Conservation (phyloP, 2,329 filamentous ascomycete species). For the Cladosporium sphaerospermum region DNA sequence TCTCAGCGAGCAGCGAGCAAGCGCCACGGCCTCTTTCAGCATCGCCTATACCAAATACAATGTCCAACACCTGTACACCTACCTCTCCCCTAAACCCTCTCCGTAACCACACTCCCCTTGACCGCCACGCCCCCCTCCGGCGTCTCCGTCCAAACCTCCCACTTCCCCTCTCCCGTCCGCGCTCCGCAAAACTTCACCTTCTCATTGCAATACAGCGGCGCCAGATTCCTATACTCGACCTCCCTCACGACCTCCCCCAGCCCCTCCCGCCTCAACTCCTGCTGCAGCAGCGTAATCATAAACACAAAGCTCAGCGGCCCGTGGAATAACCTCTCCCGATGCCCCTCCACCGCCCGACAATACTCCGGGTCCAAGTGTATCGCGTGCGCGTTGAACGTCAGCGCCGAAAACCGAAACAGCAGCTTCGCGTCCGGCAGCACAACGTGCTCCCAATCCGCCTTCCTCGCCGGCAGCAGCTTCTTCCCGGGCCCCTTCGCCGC, state of each 20-base stretch:
- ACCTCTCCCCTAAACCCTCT: background rate
- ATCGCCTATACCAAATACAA: no score
- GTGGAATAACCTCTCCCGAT: constrained; percentile 72
- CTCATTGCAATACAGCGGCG: constrained; percentile 72
- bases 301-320: constrained; percentile 75
- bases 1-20: no score
- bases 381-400: constrained; percentile 85
- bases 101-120: constrained; percentile 35
- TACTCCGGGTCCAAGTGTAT: constrained; percentile 80
- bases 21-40: no score
- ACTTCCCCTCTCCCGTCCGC: constrained; percentile 36
- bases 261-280: constrained; percentile 41
- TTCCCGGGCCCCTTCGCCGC: constrained; percentile 22
- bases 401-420: constrained; percentile 83
- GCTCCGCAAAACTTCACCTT: constrained; percentile 63
- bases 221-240: constrained; percentile 74
- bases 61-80: no score
- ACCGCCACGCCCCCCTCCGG: constrained; percentile 39
- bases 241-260: constrained; percentile 40
- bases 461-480: constrained; percentile 38
- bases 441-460: constrained; percentile 51
- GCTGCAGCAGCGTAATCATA: constrained; percentile 61
- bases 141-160: constrained; percentile 37
- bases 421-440: constrained; percentile 63
- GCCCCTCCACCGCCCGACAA: constrained; percentile 64